Evolutionary conservation across 2,329 filamentous ascomycete genomes (phyloP), one percentile per base, ranked within the genome.

Genomic region (Botrytis tulipae): DNA sequence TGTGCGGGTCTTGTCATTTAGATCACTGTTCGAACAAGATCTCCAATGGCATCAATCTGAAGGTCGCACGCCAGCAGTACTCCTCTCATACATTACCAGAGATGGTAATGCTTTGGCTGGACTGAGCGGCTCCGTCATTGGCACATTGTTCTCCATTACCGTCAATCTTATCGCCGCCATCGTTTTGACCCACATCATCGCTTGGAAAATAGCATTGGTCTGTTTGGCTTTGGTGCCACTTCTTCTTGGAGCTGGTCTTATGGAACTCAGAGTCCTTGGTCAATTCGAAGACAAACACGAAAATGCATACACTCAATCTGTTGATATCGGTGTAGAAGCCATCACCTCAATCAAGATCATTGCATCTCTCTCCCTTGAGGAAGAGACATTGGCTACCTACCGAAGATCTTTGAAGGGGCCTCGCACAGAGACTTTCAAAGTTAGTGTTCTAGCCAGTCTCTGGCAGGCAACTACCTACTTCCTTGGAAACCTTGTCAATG

Each of bases 41-140:
- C 82, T 92, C 48, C 86, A 91, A 73, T 93, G 91, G 91, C 92
- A 94, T 78, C 88, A 93, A 80, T 90, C 90, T 0, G 85, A 88
- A 42, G 86, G 85, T 12, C 86, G 91, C 37, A 90, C 86, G 1
- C 90, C 92, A 0, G 85, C 88, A 0, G 83, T 85, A 25, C 83
- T 94, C 9, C 83, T 94, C 2, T 89, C 89, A 0, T 88, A 90
- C 76, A 91, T 94, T 76, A 93, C 91, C 4, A 88, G 87, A 54
- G 92, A 94, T 78, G 88, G 89, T 4, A 89, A 89, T 44, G 87
- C 90, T 0, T 82, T 94, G 37, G 89, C 89, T 62, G 90, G 89
- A 0, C 85, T 94, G 76, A 92, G 88, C 73, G 92, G 92, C 14
- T 91, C 90, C 4, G 90, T 92, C 57, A 85, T 93, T 72, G 91